These are phyloP conservation scores for Clavispora carvajalis DNA, from an alignment of 805 yeast species.

Conservation along the genomic window DNA sequence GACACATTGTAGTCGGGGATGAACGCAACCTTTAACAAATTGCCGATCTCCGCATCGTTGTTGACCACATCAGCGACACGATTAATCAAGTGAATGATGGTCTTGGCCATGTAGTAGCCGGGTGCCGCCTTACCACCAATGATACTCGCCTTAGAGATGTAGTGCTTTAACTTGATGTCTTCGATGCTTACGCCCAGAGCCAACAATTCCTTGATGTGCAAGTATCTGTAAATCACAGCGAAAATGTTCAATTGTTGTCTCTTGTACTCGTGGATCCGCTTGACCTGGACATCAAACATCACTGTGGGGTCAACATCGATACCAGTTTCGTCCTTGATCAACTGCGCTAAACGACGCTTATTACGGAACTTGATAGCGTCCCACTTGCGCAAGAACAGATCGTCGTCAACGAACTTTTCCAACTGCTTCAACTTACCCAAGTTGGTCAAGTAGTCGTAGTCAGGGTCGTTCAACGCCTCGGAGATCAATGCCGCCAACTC, in stretches of 20 bases:
- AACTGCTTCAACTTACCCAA: constrained; percentile 62
- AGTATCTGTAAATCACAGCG: constrained; percentile 80
- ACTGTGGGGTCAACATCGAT: constrained; percentile 67
- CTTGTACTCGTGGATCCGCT: constrained; percentile 93
- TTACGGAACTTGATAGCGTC: constrained; percentile 61
- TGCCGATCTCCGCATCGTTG: constrained; percentile 67
- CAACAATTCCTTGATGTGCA: constrained; percentile 65
- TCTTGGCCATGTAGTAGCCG: constrained; percentile 94
- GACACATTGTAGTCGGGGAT: constrained; percentile 92
- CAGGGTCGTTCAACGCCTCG: constrained; percentile 59
- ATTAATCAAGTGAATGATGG: constrained; percentile 80
- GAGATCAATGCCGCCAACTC: constrained; percentile 68
- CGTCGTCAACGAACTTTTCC: constrained; percentile 63
- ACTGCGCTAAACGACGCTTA: constrained; percentile 59
- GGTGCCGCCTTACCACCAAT: constrained; percentile 97
- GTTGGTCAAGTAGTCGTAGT: constrained; percentile 61
- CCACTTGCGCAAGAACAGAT: constrained; percentile 67
- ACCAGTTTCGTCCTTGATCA: constrained; percentile 61
- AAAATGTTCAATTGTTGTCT: constrained; percentile 91
- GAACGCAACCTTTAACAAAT: constrained; percentile 77
- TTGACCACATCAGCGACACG: constrained; percentile 78
- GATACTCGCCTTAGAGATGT: constrained; percentile 70
- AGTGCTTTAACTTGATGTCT: constrained; percentile 53
- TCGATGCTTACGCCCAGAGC: constrained; percentile 39
- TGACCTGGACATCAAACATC: constrained; percentile 86